Conservation (phyloP, 2,329 filamentous ascomycete genomes). For the Phyllosticta citriasiana region DNA sequence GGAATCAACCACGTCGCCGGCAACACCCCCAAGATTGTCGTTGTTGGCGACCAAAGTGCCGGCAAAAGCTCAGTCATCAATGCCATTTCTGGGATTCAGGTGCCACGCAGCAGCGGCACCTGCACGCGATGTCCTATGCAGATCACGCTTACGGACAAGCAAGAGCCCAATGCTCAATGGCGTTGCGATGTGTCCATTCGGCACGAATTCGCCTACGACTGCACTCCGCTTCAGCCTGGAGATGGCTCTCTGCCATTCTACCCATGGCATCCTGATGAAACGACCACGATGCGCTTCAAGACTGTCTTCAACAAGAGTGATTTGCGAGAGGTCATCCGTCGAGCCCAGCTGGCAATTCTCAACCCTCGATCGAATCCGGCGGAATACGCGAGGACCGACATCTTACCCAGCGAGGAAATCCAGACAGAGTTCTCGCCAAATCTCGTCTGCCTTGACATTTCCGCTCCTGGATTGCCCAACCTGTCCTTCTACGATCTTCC, state of each 20-base stretch:
- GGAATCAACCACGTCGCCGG: conserved; percentile 60
- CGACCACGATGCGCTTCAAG: conserved; percentile 48
- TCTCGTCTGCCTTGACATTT: conserved; percentile 60
- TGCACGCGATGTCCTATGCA: conserved; percentile 77
- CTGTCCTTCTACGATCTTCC: conserved; percentile 80
- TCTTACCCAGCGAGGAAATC: background rate
- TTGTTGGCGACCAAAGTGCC: conserved; percentile 76
- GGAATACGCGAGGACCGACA: conserved; percentile 23
- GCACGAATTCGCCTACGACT: conserved; percentile 49
- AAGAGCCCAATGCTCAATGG: conserved; percentile 42
- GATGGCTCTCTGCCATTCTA: conserved; percentile 36
- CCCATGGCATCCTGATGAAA: conserved; percentile 49
- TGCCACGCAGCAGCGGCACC: conserved; percentile 60
- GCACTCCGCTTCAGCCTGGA: conserved; percentile 23
- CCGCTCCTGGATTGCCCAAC: conserved; percentile 58
- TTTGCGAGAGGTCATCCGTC: conserved; percentile 58
- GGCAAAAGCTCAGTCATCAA: conserved; percentile 61
- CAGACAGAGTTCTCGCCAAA: conserved; percentile 70
- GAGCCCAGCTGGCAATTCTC: conserved; percentile 68
- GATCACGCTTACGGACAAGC: conserved; percentile 56
- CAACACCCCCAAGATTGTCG: conserved; percentile 65
- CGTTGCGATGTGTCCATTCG: conserved; percentile 58
- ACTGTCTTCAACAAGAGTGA: conserved; percentile 50
- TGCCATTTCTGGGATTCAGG: conserved; percentile 50
- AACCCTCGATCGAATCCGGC: conserved; percentile 50